phyloP scores from a whole-genome alignment of 2,329 filamentous ascomycete species.

The Zopfia rhizophila region DNA sequence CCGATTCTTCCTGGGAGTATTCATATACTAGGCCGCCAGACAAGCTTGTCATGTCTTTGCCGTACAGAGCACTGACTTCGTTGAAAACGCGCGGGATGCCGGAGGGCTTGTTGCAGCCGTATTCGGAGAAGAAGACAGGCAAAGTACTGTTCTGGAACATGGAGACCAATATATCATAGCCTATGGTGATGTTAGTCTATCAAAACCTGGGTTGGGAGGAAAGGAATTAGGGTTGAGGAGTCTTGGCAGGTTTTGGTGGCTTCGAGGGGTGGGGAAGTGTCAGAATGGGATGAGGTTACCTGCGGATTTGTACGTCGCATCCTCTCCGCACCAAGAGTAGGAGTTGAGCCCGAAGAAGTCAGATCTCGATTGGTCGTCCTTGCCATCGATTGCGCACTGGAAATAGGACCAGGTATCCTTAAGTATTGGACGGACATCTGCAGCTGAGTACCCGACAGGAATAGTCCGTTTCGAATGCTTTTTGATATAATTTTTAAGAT shows the following conservation, averaged over 20 bases:
- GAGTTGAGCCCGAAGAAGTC: constrained; percentile 83
- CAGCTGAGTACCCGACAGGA: constrained; percentile 75
- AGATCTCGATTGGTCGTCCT: constrained; percentile 67
- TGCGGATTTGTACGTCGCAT: constrained; percentile 69
- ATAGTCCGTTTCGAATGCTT: constrained; percentile 67
- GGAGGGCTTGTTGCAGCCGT: constrained; percentile 77
- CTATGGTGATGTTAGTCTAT: constrained; percentile 45
- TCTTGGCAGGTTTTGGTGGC: too few relatives aligned
- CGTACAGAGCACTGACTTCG: constrained; percentile 78
- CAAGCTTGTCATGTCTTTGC: constrained; percentile 75
- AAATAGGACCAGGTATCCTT: constrained; percentile 81
- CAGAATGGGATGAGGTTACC: constrained; percentile 7
- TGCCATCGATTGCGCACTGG: constrained; percentile 70
- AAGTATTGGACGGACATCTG: constrained; percentile 78
- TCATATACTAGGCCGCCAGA: constrained; percentile 85
- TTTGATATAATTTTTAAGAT: constrained; percentile 74
- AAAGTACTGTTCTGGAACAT: constrained; percentile 74
- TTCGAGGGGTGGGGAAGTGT: too few relatives aligned
- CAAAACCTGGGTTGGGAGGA: background rate
- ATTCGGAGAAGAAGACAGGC: constrained; percentile 85
- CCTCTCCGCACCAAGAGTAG: constrained; percentile 77
- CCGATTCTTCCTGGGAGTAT: constrained; percentile 75
- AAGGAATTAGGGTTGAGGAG: too few relatives aligned
- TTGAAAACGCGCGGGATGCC: constrained; percentile 74
- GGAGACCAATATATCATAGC: constrained; percentile 70